Evolutionary conservation across 345 rosid species (phyloP).

Genomic region (Schrenkiella parvula): DNA sequence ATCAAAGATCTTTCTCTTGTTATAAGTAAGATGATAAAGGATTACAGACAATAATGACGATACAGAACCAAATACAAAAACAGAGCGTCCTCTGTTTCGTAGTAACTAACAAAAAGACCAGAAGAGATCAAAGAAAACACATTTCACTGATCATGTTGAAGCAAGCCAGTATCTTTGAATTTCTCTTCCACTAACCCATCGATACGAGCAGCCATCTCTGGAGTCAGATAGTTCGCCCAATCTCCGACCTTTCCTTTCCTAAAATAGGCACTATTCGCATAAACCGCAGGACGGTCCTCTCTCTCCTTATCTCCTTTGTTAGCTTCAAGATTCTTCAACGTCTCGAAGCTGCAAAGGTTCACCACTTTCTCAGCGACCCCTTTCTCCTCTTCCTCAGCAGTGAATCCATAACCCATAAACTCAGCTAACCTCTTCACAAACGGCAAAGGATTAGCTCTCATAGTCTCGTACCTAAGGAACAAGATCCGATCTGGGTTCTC

Average conservation of each 20-base stretch:
- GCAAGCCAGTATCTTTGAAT: constrained; percentile 34
- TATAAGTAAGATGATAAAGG: constrained; percentile 5
- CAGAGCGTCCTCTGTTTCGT: constrained; percentile 29
- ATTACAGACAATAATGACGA: background rate
- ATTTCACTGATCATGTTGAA: constrained; percentile 21
- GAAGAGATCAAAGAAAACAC: background rate
- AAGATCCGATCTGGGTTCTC: constrained; percentile 29
- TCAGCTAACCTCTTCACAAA: constrained; percentile 38
- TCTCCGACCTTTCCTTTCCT: constrained; percentile 46
- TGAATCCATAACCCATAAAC: constrained; percentile 37
- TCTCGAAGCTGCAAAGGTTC: constrained; percentile 37
- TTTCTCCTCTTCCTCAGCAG: constrained; percentile 25
- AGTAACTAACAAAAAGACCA: background rate
- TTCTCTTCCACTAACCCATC: constrained; percentile 30
- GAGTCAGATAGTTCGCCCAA: constrained; percentile 38
- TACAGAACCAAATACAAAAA: constrained; percentile 10
- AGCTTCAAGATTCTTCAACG: constrained; percentile 38
- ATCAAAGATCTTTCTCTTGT: constrained; percentile 12
- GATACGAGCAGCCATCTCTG: constrained; percentile 38
- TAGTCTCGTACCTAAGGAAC: constrained; percentile 32
- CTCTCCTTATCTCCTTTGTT: constrained; percentile 29
- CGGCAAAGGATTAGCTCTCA: constrained; percentile 34
- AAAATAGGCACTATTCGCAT: constrained; percentile 23
- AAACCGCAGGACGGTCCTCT: constrained; percentile 18
- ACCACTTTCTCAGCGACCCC: constrained; percentile 33